Evolutionary conservation across 192 early-diverging fungal species (phyloP).

Genomic region (Backusella mclennaniae): DNA sequence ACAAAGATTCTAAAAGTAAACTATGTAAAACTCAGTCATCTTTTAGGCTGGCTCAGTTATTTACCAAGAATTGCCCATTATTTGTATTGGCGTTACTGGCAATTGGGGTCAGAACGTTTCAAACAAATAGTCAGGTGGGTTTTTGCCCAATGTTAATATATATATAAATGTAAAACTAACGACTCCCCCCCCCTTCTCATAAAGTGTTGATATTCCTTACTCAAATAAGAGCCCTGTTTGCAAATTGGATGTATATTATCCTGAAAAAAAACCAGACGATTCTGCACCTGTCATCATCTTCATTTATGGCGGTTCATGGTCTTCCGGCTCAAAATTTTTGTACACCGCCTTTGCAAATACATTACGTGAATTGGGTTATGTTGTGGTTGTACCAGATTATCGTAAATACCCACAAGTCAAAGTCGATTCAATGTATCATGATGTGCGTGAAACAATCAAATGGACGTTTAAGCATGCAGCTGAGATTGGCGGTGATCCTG

Average conservation of each 20-base stretch:
- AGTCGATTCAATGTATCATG: conserved; percentile 38
- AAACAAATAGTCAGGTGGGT: conserved; percentile 33
- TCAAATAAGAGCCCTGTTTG: neutral
- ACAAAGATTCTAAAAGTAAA: conserved; percentile 40
- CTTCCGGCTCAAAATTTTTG: conserved; percentile 45
- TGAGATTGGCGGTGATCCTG: conserved; percentile 33
- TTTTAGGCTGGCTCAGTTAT: conserved; percentile 20
- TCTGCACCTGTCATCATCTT: conserved; percentile 49
- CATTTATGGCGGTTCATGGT: conserved; percentile 57
- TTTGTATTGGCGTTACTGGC: conserved; percentile 35
- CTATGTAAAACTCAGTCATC: conserved; percentile 11
- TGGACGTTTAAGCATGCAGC: conserved; percentile 44
- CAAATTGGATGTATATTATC: conserved; percentile 32
- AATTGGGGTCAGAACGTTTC: conserved; percentile 24
- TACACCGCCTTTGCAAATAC: conserved; percentile 49
- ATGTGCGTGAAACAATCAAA: conserved; percentile 44
- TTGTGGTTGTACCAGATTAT: conserved; percentile 55
- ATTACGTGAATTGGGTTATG: conserved; percentile 52
- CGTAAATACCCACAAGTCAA: conserved; percentile 50
- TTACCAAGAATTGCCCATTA: conserved; percentile 34
- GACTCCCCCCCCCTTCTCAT: neutral
- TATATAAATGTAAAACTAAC: neutral
- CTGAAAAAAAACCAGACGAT: conserved; percentile 5
- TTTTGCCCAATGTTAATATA: neutral
- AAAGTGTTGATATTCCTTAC: conserved; percentile 34